These are phyloP conservation scores for Neurospora sp. DNA, from an alignment of 495 filamentous ascomycete species.

Conservation along the genomic window DNA sequence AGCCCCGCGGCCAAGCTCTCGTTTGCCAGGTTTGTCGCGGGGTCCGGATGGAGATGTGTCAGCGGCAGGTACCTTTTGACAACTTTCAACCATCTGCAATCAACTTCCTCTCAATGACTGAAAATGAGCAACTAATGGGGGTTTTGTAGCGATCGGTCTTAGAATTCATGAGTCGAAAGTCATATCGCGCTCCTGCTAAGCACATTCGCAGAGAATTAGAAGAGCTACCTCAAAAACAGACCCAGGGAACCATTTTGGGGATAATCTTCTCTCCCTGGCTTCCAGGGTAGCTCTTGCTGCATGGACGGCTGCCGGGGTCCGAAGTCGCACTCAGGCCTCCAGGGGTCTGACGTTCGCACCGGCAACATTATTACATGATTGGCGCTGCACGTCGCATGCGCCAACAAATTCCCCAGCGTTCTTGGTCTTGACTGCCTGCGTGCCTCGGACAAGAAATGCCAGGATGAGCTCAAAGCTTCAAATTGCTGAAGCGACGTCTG, in stretches of 20 bases:
- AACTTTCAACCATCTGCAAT: neutral
- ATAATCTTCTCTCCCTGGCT: neutral
- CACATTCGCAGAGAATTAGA: neutral
- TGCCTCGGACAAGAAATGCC: neutral
- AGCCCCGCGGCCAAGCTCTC: neutral
- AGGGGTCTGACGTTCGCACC: neutral
- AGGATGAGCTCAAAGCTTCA: neutral
- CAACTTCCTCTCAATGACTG: neutral
- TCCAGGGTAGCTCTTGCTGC: neutral
- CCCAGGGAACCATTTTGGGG: neutral
- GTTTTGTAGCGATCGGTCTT: neutral
- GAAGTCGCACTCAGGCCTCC: neutral
- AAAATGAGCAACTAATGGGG: neutral
- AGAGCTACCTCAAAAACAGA: neutral
- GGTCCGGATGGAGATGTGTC: neutral
- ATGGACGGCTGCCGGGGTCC: neutral
- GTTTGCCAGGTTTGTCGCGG: neutral
- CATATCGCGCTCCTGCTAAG: neutral
- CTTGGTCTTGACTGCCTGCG: neutral
- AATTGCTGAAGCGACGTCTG: neutral
- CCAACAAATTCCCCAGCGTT: neutral
- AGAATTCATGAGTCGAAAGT: neutral
- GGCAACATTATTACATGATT: neutral
- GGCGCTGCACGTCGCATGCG: neutral
- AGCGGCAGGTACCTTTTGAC: neutral